A percentile compares a stretch with the other conserved stretches of the same genome.
Evolutionary conservation across 257 asterid species (phyloP).

Genomic region (Echium plantagineum): DNA sequence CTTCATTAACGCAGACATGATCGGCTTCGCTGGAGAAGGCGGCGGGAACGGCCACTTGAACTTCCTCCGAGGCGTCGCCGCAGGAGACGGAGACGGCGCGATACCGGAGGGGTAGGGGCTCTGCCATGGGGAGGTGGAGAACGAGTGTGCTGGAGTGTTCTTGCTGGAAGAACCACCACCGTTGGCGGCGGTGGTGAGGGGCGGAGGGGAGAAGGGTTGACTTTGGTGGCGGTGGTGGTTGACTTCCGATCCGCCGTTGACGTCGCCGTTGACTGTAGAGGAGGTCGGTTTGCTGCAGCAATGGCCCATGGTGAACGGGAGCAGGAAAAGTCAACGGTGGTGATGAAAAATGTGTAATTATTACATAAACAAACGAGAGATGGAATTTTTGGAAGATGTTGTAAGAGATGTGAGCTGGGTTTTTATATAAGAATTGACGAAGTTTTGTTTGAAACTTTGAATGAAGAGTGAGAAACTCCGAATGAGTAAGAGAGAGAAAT

Average conservation of each 20-base stretch:
- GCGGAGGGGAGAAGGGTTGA: conserved; percentile 15
- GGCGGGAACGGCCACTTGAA: conserved; percentile 98
- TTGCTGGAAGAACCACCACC: conserved; percentile 46
- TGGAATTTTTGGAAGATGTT: too few species aligned
- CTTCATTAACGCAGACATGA: conserved; percentile 71
- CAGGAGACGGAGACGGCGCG: conserved; percentile 86
- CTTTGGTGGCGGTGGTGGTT: conserved; percentile 20
- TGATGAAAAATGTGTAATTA: too few species aligned
- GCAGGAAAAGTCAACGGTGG: too few species aligned
- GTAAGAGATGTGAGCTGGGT: too few species aligned
- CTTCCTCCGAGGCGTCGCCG: conserved; percentile 77
- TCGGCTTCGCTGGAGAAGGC: conserved; percentile 98
- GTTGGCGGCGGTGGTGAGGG: conserved; percentile 28
- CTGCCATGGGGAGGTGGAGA: conserved; percentile 83
- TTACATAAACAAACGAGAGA: too few species aligned
- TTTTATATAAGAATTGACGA: background rate
- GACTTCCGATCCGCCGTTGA: conserved; percentile 8
- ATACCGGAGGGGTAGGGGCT: conserved; percentile 95
- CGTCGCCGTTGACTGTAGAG: conserved; percentile 33
- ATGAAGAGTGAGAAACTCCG: too few species aligned
- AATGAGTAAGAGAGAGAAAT: too few species aligned
- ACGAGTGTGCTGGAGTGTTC: conserved; percentile 63
- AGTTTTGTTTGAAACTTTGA: too few species aligned
- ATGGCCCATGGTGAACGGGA: conserved; percentile 53
- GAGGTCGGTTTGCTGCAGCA: conserved; percentile 72